Base-by-base conservation (phyloP, 2,329 filamentous ascomycete species). In the Exophiala mesophila region DNA sequence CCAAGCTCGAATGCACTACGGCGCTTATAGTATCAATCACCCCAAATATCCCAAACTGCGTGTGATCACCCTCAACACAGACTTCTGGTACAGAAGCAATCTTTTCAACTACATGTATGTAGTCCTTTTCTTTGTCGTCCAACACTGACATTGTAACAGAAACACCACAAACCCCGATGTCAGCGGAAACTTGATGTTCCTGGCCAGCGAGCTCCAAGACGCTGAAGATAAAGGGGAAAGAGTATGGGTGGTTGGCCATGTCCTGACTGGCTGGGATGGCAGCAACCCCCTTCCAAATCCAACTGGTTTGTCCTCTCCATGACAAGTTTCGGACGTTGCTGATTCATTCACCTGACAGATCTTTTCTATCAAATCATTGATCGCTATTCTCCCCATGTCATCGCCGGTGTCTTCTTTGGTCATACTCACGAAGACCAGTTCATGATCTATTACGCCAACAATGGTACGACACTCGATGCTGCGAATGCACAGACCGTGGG, bases 181-280 rank as follows among this genome's bases (percentile, higher is more conserved):
- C 12, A 71, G 65, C 2, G 72, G 73, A 2, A 63, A 63, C 13
- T 66, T 76, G 41, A 58, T 58, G 5, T 76, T 72, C 59, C 59
- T 77, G 43, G 72, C 74, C 37, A 49, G 66, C 2, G 73, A 77
- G 52, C 64, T 77, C 1, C 70, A 75, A 52, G 64, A 65, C 5
- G 73, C 73, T 6, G 74, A 77, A 54, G 69, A 74, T 47, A 63
- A 63, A 6, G 64, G 64, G 4, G 73, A 77, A 49, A 62, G 72
- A 7, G 74, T 76, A 19, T 77, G 74, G 74, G 65, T 77, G 4
- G 54, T 76, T 5, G 74, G 70, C 4, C 73, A 77, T 39, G 73
- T 78, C 9, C 65, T 75, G 6, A 69, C 66, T 17, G 75, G 76
- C 5, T 78, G 73, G 71, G 74, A 77, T 53, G 75, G 74, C 18